These are phyloP conservation scores for Fusarium udum DNA, from an alignment of 2,329 filamentous ascomycete genomes.

Conservation along the genomic window DNA sequence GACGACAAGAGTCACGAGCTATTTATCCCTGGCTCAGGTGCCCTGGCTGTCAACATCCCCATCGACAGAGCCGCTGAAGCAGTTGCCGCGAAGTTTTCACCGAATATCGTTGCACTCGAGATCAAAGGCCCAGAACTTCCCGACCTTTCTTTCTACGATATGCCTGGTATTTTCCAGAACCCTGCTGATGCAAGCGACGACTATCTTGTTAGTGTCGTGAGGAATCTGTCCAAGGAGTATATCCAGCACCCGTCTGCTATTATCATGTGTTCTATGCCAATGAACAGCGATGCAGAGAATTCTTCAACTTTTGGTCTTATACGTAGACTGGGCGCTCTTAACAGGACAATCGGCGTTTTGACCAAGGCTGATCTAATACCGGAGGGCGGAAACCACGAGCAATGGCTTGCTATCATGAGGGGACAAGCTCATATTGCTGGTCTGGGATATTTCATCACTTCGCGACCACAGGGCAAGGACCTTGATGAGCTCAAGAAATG, in stretches of 20 bases:
- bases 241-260: conserved; percentile 75
- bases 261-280: conserved; percentile 79
- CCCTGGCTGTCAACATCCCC: conserved; percentile 50
- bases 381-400: conserved; percentile 55
- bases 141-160: conserved; percentile 82
- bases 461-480: conserved; percentile 67
- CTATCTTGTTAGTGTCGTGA: conserved; percentile 76
- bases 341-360: conserved; percentile 76
- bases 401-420: conserved; percentile 72
- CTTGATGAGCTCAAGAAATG: conserved; percentile 62
- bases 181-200: conserved; percentile 70
- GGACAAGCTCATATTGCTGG: conserved; percentile 70
- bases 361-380: conserved; percentile 84
- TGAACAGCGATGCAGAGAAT: conserved; percentile 81
- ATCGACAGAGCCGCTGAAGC: conserved; percentile 51
- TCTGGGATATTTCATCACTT: conserved; percentile 83
- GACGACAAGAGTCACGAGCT: conserved; percentile 63
- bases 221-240: conserved; percentile 75
- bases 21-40: conserved; percentile 63
- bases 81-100: conserved; percentile 75
- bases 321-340: conserved; percentile 62
- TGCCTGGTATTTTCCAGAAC: conserved; percentile 83
- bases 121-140: conserved; percentile 78
- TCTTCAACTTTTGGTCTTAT: conserved; percentile 76
- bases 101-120: conserved; percentile 81